Evolutionary conservation across 306 rosid species (phyloP), one percentile per base, ranked within the genome.

Genomic region (Casuarina equisetifolia): DNA sequence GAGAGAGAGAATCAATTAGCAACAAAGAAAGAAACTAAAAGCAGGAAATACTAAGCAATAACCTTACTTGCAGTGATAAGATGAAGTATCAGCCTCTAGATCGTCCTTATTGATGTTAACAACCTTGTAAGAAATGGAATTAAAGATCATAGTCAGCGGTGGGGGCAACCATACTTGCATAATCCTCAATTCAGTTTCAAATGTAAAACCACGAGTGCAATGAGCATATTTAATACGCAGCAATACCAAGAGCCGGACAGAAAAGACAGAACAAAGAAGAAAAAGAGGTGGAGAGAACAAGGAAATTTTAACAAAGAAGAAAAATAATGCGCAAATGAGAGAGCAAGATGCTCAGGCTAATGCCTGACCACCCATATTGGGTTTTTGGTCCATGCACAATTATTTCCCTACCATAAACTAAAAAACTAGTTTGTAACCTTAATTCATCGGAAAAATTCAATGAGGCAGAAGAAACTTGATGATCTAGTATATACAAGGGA

Each of bases 61-160:
- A 79, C 46, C 92, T 76, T 87, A 91, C 98, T 86, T 92, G 97
- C 94, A 75, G 82, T 95, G 97, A 84, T 95, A 95, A 13, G 99
- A 92, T 20, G 97, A 86, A 73, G 97, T 89, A 82, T 84, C 91
- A 69, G 84, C 89, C 75, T 88, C 99, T 59, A 75, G 77, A 82
- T 83, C 80, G 43, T 88, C 86, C 82, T 83, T 86, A 45, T 73
- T 74, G 73, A 92, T 82, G 82, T 86, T 81, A 39, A 88, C 84
- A 45, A 77, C 94, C 98, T 94, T 90, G 62, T 63, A 85, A 57
- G 49, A 73, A 74, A 59, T 70, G 59, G 36, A 50, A 66, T 69
- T 38, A 43, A 57, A 44, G 13, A 48, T 35, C 36, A 58, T 67
- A 69, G 79, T 73, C 43, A 78, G 78, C 42, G 57, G 53, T 49